Base-by-base conservation (phyloP, 1,284 basidiomycete genomes). In the Irpex rosettiformis region DNA sequence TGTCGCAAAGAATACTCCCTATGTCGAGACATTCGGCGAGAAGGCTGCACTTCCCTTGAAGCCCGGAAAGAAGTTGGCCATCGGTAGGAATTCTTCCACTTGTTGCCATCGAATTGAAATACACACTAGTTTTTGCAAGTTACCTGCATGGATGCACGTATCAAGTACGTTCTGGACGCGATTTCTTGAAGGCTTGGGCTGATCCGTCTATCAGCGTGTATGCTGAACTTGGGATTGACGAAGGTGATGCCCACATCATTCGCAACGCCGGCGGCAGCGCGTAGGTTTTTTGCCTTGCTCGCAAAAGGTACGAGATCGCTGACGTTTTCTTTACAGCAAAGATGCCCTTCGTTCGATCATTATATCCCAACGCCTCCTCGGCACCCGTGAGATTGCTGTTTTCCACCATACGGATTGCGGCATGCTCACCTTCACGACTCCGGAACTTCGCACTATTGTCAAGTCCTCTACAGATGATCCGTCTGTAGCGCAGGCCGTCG, bases 321-420 rank as follows among this genome's bases (percentile, higher is more conserved):
- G 43, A 18, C 43, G 21, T 18, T 8, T 18, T 25, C 58, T 29
- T 27, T 49, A 37, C 58, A 86, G 83, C 22, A 77, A 79, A 61
- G 86, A 88, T 43, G 82, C 84, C 2, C 64, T 89, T n/a, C 79
- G 86, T 16, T 85, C 81, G 68, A 77, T 89, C 65, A 73, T 89
- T 49, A 80, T 88, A 63, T 88, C 85, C 25, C 86, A 88, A 65
- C 82, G 84, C 49, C 77, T 88, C 3, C 77, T 88, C 21, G 84
- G 84, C 16, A 88, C 86, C 7, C 79, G 78, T 42, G 85, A 87
- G 70, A 80, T 88, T 55, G 82, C 83, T 3, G 73, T 89, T 40
- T 82, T 86, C 67, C 85, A 83, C 68, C 86, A 88, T 69, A 86
- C 85, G 2, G 82, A 78, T 56, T 88, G 87, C 67, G 86, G 86